Percentiles rank a stretch among this genome's conserved stretches.
phyloP scores from a whole-genome alignment of 257 asterid genomes.

The Craterostigma plantagineum region DNA sequence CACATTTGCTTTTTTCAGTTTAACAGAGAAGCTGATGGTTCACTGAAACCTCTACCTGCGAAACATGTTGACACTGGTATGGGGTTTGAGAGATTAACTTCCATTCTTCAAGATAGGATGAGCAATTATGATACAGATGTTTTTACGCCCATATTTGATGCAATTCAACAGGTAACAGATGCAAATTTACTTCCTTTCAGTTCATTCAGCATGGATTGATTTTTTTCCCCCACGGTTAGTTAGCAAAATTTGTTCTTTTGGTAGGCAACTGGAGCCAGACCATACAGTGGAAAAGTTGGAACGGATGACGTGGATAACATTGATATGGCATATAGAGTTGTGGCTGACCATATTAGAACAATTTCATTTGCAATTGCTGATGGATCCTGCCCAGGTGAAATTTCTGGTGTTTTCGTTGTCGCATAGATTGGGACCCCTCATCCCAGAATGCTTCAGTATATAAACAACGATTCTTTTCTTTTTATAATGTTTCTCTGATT shows the following conservation, averaged over 20 bases:
- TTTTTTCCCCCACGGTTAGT: too few relatives aligned
- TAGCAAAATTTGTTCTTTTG: constrained; percentile 5
- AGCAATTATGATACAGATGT: constrained; percentile 95
- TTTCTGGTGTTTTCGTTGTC: not conserved
- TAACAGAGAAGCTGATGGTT: constrained; percentile 78
- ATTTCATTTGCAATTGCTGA: constrained; percentile 98
- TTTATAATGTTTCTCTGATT: too few relatives aligned
- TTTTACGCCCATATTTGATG: constrained; percentile 69
- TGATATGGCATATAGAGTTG: constrained; percentile 99
- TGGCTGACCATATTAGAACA: constrained; percentile 94
- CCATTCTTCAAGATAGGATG: constrained; percentile 89
- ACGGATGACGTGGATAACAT: constrained; percentile 60
- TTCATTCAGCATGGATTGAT: too few relatives aligned
- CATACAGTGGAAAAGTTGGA: constrained; percentile 84
- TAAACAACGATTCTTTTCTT: too few relatives aligned
- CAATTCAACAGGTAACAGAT: constrained; percentile 55
- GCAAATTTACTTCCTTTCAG: not conserved
- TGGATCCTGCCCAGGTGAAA: constrained; percentile 87
- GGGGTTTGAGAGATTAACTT: constrained; percentile 97
- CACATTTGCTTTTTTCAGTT: constrained; percentile 28
- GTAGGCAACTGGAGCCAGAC: constrained; percentile 68
- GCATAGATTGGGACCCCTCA: too few relatives aligned
- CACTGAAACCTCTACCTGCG: constrained; percentile 83
- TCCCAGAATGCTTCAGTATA: too few relatives aligned
- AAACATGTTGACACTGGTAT: constrained; percentile 95